Evolutionary conservation across 768 basidiomycete species (phyloP), one percentile per base, ranked within the genome.

Genomic region (Mrakia frigida): DNA sequence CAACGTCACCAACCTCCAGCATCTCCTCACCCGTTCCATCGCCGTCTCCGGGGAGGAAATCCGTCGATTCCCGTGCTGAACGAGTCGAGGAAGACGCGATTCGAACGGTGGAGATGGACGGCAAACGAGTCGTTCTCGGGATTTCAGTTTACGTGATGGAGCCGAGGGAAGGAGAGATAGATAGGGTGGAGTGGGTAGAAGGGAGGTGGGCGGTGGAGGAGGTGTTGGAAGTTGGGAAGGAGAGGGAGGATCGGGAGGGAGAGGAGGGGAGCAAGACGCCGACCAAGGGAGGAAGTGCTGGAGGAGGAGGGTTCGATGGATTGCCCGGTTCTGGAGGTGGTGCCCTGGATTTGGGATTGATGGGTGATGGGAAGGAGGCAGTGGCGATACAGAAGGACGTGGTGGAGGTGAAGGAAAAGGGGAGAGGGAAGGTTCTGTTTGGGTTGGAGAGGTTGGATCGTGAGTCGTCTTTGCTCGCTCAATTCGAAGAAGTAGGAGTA

Each of bases 391-490:
- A 9, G 4, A n/a, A 68, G 65, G 37, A 43, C 18, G 18, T 11
- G 25, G 35, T 0, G 23, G 25, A 68, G 25, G 35, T 18, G 21
- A n/a, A 52, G 70, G 3, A 37, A 18, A 28, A 73, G 39, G 53
- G 56, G 6, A 59, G 43, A 41, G 73, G 73, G 10, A 61, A 63
- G 9, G 11, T 74, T 6, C 23, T 74, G 5, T 74, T 61, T 31
- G 73, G 73, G 21, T 31, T 74, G 25, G 35, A 59, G 60, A n/a
- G 37, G 25, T 41, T 74, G 16, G 73, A 74, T 50, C 9, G 65
- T 68, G 35, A 37, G 65, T 68, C 14, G 25, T 4, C 35, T 37
- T 6, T 23, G n/a, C n/a, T n/a, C n/a, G n/a, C n/a, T n/a, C n/a
- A n/a, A n/a, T n/a, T n/a, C n/a, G n/a, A n/a, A n/a, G n/a, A n/a